These are phyloP conservation scores for Ceratobasidium sp. DNA, from an alignment of 1,284 basidiomycete species.

Conservation along the genomic window DNA sequence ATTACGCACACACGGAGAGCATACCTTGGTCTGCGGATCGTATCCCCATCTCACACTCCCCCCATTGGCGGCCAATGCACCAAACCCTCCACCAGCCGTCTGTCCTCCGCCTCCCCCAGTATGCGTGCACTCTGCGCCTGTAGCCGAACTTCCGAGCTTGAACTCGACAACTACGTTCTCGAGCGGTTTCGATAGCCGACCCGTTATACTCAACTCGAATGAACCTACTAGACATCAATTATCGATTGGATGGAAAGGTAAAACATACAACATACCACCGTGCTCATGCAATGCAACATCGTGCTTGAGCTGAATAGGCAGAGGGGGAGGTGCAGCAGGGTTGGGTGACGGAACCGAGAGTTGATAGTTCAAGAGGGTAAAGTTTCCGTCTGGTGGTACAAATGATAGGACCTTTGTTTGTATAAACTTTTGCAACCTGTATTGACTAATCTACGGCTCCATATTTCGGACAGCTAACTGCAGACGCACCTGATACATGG, in stretches of 20 bases:
- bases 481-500: constrained; percentile 81
- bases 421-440: constrained; percentile 82
- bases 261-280: constrained; percentile 59
- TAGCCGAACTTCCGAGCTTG: constrained; percentile 74
- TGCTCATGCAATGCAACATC: constrained; percentile 65
- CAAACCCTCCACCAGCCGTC: constrained; percentile 10
- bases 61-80: constrained; percentile 52
- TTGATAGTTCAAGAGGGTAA: constrained; percentile 85
- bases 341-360: constrained; percentile 50
- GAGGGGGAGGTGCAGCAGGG: constrained; percentile 50
- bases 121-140: constrained; percentile 67
- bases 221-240: constrained; percentile 58
- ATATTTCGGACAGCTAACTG: not conserved
- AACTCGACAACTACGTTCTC: constrained; percentile 76
- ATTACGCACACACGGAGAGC: constrained; percentile 27
- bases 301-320: constrained; percentile 61
- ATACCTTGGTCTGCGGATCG: constrained; percentile 70
- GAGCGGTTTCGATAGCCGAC: constrained; percentile 69
- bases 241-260: constrained; percentile 41
- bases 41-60: constrained; percentile 73
- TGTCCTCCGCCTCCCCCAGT: constrained; percentile 49
- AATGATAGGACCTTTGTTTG: constrained; percentile 75
- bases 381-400: constrained; percentile 92
- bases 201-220: constrained; percentile 74
- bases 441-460: not conserved